These are phyloP conservation scores for Cladosporium austrohemisphaericum DNA, from an alignment of 2,329 filamentous ascomycete species.

Conservation along the genomic window DNA sequence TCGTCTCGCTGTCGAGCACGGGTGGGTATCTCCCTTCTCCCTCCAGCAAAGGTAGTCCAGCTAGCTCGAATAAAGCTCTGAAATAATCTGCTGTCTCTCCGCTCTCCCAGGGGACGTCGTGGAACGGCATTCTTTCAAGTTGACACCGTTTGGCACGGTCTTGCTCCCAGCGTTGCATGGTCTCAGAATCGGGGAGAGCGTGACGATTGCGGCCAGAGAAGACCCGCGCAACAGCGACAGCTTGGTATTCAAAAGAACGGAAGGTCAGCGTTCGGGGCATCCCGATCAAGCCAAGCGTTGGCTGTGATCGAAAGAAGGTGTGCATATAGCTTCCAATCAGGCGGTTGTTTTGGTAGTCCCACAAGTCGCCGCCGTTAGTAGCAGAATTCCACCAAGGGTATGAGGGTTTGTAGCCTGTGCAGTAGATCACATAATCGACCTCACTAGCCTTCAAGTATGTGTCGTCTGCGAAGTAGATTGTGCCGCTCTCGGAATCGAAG, in stretches of 20 bases:
- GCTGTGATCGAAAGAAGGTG: conserved; percentile 49
- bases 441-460: conserved; percentile 20
- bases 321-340: conserved; percentile 50
- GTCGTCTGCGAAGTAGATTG: conserved; percentile 29
- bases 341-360: conserved; percentile 47
- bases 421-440: conserved; percentile 32
- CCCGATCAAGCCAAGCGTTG: conserved; percentile 51
- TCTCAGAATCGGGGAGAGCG: conserved; percentile 40
- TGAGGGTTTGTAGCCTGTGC: conserved; percentile 38
- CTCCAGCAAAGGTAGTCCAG: conserved; percentile 46
- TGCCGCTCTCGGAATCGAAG: conserved; percentile 31
- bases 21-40: conserved; percentile 21
- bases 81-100: conserved; percentile 52
- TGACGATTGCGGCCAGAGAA: conserved; percentile 42
- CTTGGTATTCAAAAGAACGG: conserved; percentile 55
- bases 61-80: conserved; percentile 44
- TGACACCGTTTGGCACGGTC: conserved; percentile 33
- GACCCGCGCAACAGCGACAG: conserved; percentile 50
- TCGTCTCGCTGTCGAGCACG: conserved; percentile 17
- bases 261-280: conserved; percentile 52
- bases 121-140: conserved; percentile 44
- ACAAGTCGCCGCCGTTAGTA: conserved; percentile 45
- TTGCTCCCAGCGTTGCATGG: conserved; percentile 48
- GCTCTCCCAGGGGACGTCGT: conserved; percentile 52
- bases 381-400: conserved; percentile 50